Evolutionary conservation across 2,329 filamentous ascomycete genomes (phyloP).

Genomic region (Xylariaceae sp.): DNA sequence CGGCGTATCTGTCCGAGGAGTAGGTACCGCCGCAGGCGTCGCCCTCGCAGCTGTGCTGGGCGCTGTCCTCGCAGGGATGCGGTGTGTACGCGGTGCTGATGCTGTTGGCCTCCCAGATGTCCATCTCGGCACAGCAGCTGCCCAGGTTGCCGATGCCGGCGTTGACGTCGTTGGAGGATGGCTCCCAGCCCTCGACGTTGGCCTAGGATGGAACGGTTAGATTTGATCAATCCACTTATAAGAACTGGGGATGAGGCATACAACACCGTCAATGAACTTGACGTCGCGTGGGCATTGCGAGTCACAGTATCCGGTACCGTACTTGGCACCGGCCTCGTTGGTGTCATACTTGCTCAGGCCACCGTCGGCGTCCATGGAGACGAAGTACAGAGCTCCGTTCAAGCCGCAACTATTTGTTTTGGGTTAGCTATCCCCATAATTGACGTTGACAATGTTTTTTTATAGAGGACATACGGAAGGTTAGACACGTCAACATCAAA

Average conservation of each 20-base stretch:
- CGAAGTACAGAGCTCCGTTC: constrained; percentile 58
- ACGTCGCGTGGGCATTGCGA: constrained; percentile 42
- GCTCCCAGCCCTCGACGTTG: constrained; percentile 42
- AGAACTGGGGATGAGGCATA: constrained; percentile 7
- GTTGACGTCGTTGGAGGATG: constrained; percentile 44
- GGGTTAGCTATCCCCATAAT: neutral
- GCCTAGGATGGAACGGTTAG: constrained; percentile 18
- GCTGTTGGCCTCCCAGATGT: constrained; percentile 59
- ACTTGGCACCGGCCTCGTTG: constrained; percentile 46
- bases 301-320: constrained; percentile 54
- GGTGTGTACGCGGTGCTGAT: constrained; percentile 56
- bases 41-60: constrained; percentile 41
- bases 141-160: constrained; percentile 44
- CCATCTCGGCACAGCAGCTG: constrained; percentile 56
- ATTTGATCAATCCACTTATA: neutral
- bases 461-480: constrained; percentile 29
- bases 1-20: constrained; percentile 43
- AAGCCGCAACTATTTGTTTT: constrained; percentile 45
- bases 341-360: constrained; percentile 39
- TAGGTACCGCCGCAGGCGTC: constrained; percentile 44
- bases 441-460: too few relatives aligned
- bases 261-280: constrained; percentile 46
- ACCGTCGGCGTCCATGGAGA: constrained; percentile 51
- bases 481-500: constrained; percentile 61
- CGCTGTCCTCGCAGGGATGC: constrained; percentile 49